Percentiles rank a stretch among this genome's conserved stretches.
These are phyloP conservation scores for Soucietia sequanensis DNA, from an alignment of 805 yeast species.

Conservation along the genomic window DNA sequence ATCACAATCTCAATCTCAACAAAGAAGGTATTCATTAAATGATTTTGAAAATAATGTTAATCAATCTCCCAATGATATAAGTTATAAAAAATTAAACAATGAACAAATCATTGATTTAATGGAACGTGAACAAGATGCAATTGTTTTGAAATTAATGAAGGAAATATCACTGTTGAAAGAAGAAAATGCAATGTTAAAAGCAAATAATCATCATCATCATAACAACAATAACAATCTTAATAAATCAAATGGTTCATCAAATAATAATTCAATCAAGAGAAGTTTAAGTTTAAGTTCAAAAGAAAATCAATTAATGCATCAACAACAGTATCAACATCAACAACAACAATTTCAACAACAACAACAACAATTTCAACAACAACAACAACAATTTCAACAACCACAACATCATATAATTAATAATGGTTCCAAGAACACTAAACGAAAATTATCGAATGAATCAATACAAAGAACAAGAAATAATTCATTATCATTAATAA, in stretches of 20 bases:
- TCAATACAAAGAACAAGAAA: too few relatives aligned
- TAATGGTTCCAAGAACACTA: constrained; percentile 1
- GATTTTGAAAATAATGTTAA: constrained; percentile 2
- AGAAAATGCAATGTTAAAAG: constrained; percentile 46
- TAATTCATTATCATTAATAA: too few relatives aligned
- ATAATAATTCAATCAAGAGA: not conserved
- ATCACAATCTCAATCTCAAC: not conserved
- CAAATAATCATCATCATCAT: too few relatives aligned
- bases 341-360: too few relatives aligned
- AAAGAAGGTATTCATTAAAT: constrained; percentile 5
- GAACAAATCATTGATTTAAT: constrained; percentile 56
- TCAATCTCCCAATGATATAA: not conserved
- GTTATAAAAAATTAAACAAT: constrained; percentile 22
- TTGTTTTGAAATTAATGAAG: constrained; percentile 62
- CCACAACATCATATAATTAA: constrained; percentile 2
- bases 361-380: too few relatives aligned
- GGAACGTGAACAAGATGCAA: constrained; percentile 77
- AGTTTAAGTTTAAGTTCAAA: not conserved
- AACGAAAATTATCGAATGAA: constrained; percentile 2
- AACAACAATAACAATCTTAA: too few relatives aligned
- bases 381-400: too few relatives aligned
- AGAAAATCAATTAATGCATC: not conserved
- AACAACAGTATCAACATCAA: too few relatives aligned
- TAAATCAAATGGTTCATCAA: too few relatives aligned
- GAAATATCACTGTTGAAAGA: constrained; percentile 56